Percentiles rank a stretch among this genome's conserved stretches.
Conservation (phyloP, 495 filamentous ascomycete genomes). For the Penicillium crystallinum region DNA sequence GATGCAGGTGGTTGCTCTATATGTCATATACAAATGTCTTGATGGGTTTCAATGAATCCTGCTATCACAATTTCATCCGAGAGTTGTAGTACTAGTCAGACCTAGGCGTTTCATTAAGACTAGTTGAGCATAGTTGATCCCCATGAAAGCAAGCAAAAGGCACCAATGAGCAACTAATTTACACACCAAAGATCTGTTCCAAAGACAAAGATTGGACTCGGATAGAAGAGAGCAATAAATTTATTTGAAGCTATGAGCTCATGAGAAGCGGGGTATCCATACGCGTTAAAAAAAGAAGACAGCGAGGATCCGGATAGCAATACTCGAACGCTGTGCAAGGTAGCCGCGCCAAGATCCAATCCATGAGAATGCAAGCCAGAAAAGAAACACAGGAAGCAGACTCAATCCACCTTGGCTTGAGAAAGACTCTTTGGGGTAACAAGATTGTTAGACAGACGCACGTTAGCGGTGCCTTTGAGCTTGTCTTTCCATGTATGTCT, state of each 20-base stretch:
- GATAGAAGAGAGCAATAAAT: too few species aligned
- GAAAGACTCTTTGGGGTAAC: slow-evolving; percentile 58
- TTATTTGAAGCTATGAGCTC: background rate
- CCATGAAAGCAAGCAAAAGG: too few species aligned
- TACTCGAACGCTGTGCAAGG: background rate
- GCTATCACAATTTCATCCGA: too few species aligned
- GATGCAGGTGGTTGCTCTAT: too few species aligned
- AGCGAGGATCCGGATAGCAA: background rate
- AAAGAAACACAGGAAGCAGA: slow-evolving; percentile 3
- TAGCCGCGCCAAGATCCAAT: background rate
- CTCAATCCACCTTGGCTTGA: slow-evolving; percentile 60
- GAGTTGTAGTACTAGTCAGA: too few species aligned
- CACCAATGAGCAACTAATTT: too few species aligned
- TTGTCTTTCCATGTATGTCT: slow-evolving; percentile 65
- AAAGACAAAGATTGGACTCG: too few species aligned
- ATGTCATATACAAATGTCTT: too few species aligned
- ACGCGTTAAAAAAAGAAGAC: background rate
- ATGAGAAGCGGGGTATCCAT: slow-evolving; percentile 7
- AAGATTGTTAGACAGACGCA: slow-evolving; percentile 69
- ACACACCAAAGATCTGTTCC: too few species aligned
- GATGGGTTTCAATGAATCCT: too few species aligned
- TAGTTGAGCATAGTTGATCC: too few species aligned
- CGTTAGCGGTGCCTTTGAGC: slow-evolving; percentile 35
- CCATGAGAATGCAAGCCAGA: slow-evolving; percentile 7
- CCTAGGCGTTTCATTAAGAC: too few species aligned